Evolutionary conservation across 805 yeast genomes (phyloP).

Genomic region (Ascoidea asiatica): DNA sequence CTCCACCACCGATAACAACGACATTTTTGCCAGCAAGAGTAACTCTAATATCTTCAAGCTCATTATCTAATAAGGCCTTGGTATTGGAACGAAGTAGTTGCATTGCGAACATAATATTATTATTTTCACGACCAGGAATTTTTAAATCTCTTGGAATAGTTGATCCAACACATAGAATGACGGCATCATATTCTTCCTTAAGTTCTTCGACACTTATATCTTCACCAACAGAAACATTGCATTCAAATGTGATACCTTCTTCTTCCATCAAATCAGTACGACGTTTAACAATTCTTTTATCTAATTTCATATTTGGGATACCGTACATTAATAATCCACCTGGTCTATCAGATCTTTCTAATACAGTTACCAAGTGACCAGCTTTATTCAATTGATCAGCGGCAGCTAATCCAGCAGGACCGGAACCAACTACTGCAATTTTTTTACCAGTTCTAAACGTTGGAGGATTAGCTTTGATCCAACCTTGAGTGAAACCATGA

Average conservation of each 20-base stretch:
- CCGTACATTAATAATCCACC: constrained; percentile 99
- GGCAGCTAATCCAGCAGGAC: constrained; percentile 93
- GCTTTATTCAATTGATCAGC: constrained; percentile 97
- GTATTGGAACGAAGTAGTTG: constrained; percentile 80
- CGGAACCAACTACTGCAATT: constrained; percentile 87
- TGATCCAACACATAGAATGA: constrained; percentile 84
- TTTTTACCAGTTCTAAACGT: constrained; percentile 67
- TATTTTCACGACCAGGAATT: constrained; percentile 86
- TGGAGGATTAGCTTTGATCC: constrained; percentile 85
- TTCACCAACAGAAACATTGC: constrained; percentile 74
- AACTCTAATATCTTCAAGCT: constrained; percentile 62
- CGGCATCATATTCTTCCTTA: constrained; percentile 59
- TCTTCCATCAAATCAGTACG: constrained; percentile 83
- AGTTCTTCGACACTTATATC: constrained; percentile 64
- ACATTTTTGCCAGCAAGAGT: constrained; percentile 77
- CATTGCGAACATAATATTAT: constrained; percentile 92
- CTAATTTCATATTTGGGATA: constrained; percentile 97
- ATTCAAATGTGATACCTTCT: constrained; percentile 75
- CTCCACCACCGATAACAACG: constrained; percentile 98
- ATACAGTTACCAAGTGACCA: constrained; percentile 84
- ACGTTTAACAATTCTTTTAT: constrained; percentile 83
- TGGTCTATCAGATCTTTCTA: constrained; percentile 87
- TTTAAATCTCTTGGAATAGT: constrained; percentile 92
- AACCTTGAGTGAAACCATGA: constrained; percentile 90
- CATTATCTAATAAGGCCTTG: constrained; percentile 70